A percentile compares a stretch with the other conserved stretches of the same genome.
These are phyloP conservation scores for Plasmopara halstedii DNA, from an alignment of 352 stramenopile species.

Conservation along the genomic window DNA sequence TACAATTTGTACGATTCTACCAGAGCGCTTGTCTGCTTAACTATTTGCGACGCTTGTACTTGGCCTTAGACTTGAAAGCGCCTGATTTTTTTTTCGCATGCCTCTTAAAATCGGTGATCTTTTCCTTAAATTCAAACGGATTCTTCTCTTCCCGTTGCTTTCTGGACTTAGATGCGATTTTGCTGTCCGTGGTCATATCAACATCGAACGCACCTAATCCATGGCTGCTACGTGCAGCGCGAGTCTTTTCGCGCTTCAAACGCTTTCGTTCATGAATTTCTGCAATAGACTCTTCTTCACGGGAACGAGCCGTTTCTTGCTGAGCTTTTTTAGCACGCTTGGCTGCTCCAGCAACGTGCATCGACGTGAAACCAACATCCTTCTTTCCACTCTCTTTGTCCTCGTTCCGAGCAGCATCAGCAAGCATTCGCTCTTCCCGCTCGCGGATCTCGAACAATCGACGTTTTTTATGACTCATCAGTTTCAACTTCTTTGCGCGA, in stretches of 20 bases:
- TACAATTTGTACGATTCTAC: too few species aligned
- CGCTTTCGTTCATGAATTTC: slow-evolving; percentile 75
- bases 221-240: slow-evolving; percentile 48
- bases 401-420: slow-evolving; percentile 45
- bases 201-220: slow-evolving; percentile 56
- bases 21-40: not conserved
- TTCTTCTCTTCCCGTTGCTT: slow-evolving; percentile 38
- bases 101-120: slow-evolving; percentile 88
- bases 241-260: slow-evolving; percentile 67
- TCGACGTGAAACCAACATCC: slow-evolving; percentile 60
- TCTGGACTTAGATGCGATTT: slow-evolving; percentile 22
- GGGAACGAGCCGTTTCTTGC: slow-evolving; percentile 38
- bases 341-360: slow-evolving; percentile 66
- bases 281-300: slow-evolving; percentile 72
- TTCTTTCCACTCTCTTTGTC: slow-evolving; percentile 31
- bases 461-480: slow-evolving; percentile 85
- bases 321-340: slow-evolving; percentile 80
- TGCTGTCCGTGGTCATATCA: slow-evolving; percentile 45
- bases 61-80: slow-evolving; percentile 89
- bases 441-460: slow-evolving; percentile 78
- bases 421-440: slow-evolving; percentile 71
- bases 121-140: slow-evolving; percentile 85
- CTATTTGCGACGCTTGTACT: slow-evolving; percentile 82
- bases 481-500: slow-evolving; percentile 70
- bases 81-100: slow-evolving; percentile 79